Evolutionary conservation across 768 basidiomycete genomes (phyloP), one percentile per base, ranked within the genome.

Genomic region (Tricholoma saponaceum): DNA sequence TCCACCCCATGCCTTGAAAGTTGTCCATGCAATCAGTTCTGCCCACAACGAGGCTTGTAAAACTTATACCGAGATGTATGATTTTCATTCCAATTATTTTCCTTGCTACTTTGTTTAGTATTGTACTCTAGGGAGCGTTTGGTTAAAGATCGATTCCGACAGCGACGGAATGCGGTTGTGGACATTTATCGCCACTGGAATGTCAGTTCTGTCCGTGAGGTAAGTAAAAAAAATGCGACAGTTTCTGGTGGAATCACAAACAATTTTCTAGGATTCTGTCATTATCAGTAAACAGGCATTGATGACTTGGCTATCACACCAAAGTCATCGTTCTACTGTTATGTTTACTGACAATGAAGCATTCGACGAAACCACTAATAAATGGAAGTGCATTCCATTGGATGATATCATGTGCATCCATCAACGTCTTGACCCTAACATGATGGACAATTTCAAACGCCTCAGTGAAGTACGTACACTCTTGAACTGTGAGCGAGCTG

Each of bases 151-250:
- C 69, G 60, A 4, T 92, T 91, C 63, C 64, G 76, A 28, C 73
- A 78, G 54, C 66, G 82, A 50, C 77, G 87, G 46, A 65, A 70
- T 14, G 79, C 74, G 58, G 83, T 91, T 58, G 76, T 75, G 70
- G 74, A 77, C 37, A 81, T 92, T 7, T 92, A 86, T 70, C 76
- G 61, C 3, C 74, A 70, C 33, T 94, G 92, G 92, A 74, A 78
- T 58, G 63, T 85, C 3, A 64, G 69, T 26, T 75, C 77, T 16
- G 62, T 69, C 20, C 67, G 77, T 12, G 77, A 83, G 70, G 90
- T 89, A 59, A 57, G 72, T 30, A 32, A 4, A 12, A 2, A 47
- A 32, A 35, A 2, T 28, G 52, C 28, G 28, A 9, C 30, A 22
- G 49, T 14, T 54, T n/a, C 44, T n/a, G 14, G 22, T n/a, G 8